A percentile compares a stretch with the other conserved stretches of the same genome.
Conservation (phyloP, 371 early-diverging fungal genomes). For the Mucor circinelloides region DNA sequence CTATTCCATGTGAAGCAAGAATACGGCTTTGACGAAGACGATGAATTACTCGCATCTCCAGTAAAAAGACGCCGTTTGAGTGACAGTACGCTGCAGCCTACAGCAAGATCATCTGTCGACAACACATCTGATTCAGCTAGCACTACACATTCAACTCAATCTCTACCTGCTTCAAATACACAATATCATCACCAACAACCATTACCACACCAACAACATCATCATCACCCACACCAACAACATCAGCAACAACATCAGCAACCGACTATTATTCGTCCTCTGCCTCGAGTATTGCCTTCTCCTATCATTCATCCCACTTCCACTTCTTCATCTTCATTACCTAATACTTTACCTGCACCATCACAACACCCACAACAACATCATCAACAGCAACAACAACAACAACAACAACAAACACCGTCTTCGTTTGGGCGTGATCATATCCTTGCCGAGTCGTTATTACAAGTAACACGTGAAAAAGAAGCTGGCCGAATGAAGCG, state of each 20-base stretch:
- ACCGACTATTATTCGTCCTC: slow-evolving; percentile 26
- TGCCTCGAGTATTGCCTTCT: slow-evolving; percentile 29
- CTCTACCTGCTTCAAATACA: slow-evolving; percentile 9
- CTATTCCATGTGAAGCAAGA: slow-evolving; percentile 25
- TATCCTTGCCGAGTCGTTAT: slow-evolving; percentile 35
- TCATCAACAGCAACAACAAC: slow-evolving; percentile 1
- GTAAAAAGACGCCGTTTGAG: slow-evolving; percentile 26
- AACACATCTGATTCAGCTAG: slow-evolving; percentile 18
- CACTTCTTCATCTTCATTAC: background rate
- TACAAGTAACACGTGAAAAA: slow-evolving; percentile 47
- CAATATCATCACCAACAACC: background rate
- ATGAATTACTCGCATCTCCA: slow-evolving; percentile 1
- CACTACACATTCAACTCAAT: slow-evolving; percentile 23
- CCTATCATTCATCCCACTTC: slow-evolving; percentile 4
- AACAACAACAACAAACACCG: slow-evolving; percentile 4
- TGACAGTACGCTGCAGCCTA: slow-evolving; percentile 22
- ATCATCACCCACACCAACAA: background rate
- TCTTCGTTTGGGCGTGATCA: slow-evolving; percentile 7
- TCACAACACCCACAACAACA: slow-evolving; percentile 1
- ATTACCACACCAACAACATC: background rate
- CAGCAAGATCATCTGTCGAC: slow-evolving; percentile 14
- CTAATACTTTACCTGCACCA: background rate
- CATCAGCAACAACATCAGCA: background rate
- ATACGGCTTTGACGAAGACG: slow-evolving; percentile 22
- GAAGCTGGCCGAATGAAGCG: slow-evolving; percentile 46